These are phyloP conservation scores for Saposhnikovia divaricata DNA, from an alignment of 129 eudicot species.

Conservation along the genomic window DNA sequence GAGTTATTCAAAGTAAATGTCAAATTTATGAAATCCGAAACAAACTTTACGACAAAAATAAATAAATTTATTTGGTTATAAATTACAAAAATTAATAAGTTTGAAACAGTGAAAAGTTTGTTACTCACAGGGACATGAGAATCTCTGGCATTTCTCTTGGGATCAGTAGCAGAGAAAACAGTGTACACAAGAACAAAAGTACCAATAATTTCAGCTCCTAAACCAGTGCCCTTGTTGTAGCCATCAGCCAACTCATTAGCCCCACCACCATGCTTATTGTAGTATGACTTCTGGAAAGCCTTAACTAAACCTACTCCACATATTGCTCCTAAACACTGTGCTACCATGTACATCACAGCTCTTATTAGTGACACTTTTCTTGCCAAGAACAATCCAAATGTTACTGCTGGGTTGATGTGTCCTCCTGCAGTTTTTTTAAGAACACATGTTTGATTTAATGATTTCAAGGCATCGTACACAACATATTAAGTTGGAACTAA, in stretches of 20 bases:
- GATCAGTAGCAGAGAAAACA: slow-evolving; percentile 21
- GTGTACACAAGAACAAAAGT: slow-evolving; percentile 20
- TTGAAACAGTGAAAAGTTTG: neutral
- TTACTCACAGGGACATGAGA: slow-evolving; percentile 18
- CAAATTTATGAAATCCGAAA: neutral
- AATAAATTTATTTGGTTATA: neutral
- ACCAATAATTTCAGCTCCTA: slow-evolving; percentile 20
- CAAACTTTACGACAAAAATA: neutral
- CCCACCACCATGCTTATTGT: slow-evolving; percentile 15
- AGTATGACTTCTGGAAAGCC: slow-evolving; percentile 15
- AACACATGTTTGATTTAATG: neutral
- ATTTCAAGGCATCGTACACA: neutral
- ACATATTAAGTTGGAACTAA: too few relatives aligned
- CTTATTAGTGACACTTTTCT: slow-evolving; percentile 20
- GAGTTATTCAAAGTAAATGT: neutral
- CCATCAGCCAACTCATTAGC: slow-evolving; percentile 17
- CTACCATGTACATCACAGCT: slow-evolving; percentile 19
- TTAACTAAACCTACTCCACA: slow-evolving; percentile 23
- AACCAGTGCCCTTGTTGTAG: slow-evolving; percentile 18
- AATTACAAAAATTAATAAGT: neutral
- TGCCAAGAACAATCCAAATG: slow-evolving; percentile 20
- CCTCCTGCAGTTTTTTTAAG: slow-evolving; percentile 3
- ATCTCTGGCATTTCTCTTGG: slow-evolving; percentile 23
- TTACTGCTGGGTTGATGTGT: slow-evolving; percentile 18
- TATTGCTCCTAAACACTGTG: slow-evolving; percentile 21